A percentile compares a stretch with the other conserved stretches of the same genome.
phyloP scores from a whole-genome alignment of 176 grass and related monocot genomes.

The Aegilops tauschii region DNA sequence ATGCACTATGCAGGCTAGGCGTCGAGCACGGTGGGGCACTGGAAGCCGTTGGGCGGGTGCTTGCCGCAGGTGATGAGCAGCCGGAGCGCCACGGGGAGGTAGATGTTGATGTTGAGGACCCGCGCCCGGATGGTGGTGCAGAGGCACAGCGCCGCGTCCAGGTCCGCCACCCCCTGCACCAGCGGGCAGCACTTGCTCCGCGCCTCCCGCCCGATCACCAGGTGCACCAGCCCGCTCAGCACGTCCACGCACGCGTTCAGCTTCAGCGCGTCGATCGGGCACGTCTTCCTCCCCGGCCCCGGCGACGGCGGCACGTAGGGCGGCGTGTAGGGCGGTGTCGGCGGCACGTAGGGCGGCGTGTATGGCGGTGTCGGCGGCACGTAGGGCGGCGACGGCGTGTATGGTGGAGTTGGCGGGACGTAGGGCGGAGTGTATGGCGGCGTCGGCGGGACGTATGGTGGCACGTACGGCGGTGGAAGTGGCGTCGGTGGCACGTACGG shows the following conservation, averaged over 20 bases:
- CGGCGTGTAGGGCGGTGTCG: background rate
- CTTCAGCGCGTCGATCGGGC: slow-evolving; percentile 72
- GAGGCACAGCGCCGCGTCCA: slow-evolving; percentile 87
- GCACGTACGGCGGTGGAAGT: background rate
- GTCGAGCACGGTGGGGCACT: slow-evolving; percentile 46
- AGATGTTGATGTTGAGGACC: slow-evolving; percentile 64
- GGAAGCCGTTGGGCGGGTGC: slow-evolving; percentile 56
- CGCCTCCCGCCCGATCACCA: slow-evolving; percentile 64
- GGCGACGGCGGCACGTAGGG: background rate
- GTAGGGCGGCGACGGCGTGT: slow-evolving; percentile 9
- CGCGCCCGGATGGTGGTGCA: slow-evolving; percentile 65
- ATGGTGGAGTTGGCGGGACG: background rate
- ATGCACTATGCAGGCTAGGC: background rate
- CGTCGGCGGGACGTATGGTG: background rate
- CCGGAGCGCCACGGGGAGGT: slow-evolving; percentile 67
- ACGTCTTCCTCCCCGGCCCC: slow-evolving; percentile 23
- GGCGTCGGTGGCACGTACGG: background rate
- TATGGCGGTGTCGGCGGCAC: background rate
- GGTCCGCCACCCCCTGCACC: slow-evolving; percentile 63
- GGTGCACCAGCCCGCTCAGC: slow-evolving; percentile 64
- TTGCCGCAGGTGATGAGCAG: slow-evolving; percentile 76
- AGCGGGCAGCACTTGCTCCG: slow-evolving; percentile 59
- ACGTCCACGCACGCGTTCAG: slow-evolving; percentile 81
- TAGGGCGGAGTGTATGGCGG: background rate
- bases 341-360: background rate